Percentiles rank a stretch among this genome's conserved stretches.
These are phyloP conservation scores for Botrytis hyacinthi DNA, from an alignment of 2,329 filamentous ascomycete species.

Conservation along the genomic window DNA sequence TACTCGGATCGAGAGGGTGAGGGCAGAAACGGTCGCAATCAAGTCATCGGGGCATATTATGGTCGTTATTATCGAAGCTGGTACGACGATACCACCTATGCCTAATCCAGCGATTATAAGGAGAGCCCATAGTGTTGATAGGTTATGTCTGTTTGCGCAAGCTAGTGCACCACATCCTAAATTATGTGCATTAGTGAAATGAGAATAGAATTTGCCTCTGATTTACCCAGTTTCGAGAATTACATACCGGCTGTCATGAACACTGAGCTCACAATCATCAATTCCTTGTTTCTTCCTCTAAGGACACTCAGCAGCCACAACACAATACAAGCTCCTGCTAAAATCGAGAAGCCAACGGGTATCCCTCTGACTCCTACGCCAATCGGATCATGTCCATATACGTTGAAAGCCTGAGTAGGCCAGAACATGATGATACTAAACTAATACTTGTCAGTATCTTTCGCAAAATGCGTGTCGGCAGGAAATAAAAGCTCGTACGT, in stretches of 20 bases:
- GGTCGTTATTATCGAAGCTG: constrained; percentile 64
- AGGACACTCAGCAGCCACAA: constrained; percentile 57
- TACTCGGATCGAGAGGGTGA: constrained; percentile 67
- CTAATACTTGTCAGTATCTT: background rate
- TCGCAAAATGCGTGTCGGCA: rapidly evolving
- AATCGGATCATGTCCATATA: constrained; percentile 63
- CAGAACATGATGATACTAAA: constrained; percentile 52
- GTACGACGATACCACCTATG: constrained; percentile 58
- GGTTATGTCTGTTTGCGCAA: constrained; percentile 50
- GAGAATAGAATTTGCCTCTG: constrained; percentile 38
- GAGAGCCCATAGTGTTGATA: constrained; percentile 53
- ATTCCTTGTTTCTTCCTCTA: constrained; percentile 56
- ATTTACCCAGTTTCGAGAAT: background rate
- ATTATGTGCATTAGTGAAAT: constrained; percentile 38
- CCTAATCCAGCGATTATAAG: constrained; percentile 62
- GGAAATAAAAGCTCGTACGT: background rate
- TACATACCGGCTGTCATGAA: constrained; percentile 63
- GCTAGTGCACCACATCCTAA: constrained; percentile 50
- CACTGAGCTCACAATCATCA: constrained; percentile 58
- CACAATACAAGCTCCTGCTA: constrained; percentile 58
- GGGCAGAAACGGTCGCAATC: constrained; percentile 65
- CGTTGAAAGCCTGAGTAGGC: constrained; percentile 60
- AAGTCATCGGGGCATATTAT: constrained; percentile 69
- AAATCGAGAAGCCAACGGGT: constrained; percentile 62
- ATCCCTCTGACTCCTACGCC: constrained; percentile 63